Conservation (phyloP, 148 eudicot genomes). For the Nyssa sinensis region DNA sequence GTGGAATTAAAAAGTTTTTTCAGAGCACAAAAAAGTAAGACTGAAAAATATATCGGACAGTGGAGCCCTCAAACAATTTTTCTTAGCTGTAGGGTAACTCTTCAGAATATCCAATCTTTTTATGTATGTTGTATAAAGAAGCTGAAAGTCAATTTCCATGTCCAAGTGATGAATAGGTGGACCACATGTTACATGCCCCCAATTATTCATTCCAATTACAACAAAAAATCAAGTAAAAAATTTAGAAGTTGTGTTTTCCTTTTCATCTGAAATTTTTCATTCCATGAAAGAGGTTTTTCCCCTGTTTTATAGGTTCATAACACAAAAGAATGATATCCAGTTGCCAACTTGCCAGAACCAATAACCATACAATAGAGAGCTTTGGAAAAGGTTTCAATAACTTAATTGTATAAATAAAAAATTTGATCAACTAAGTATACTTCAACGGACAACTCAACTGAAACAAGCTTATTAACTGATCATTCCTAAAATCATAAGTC, state of each 20-base stretch:
- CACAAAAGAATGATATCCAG: neutral
- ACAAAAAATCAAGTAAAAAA: neutral
- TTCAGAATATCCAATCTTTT: neutral
- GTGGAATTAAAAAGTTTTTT: no score
- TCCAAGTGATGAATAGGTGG: neutral
- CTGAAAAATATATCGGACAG: neutral
- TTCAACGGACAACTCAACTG: no score
- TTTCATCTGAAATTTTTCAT: neutral
- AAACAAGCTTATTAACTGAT: no score
- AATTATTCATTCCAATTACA: neutral
- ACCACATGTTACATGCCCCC: neutral
- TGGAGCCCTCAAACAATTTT: neutral
- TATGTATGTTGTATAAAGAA: neutral
- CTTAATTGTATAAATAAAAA: neutral
- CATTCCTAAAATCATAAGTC: no score
- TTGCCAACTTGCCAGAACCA: neutral
- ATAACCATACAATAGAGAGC: no score
- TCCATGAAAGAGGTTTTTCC: neutral
- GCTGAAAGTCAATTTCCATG: neutral
- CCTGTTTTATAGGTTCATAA: neutral
- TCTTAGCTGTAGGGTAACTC: neutral
- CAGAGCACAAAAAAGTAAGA: no score
- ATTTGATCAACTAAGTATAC: slow-evolving; percentile 1
- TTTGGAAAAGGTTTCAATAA: no score
- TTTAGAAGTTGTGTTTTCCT: neutral